Evolutionary conservation across 306 rosid species (phyloP), one percentile per base, ranked within the genome.

Genomic region (Citrullus amarus): DNA sequence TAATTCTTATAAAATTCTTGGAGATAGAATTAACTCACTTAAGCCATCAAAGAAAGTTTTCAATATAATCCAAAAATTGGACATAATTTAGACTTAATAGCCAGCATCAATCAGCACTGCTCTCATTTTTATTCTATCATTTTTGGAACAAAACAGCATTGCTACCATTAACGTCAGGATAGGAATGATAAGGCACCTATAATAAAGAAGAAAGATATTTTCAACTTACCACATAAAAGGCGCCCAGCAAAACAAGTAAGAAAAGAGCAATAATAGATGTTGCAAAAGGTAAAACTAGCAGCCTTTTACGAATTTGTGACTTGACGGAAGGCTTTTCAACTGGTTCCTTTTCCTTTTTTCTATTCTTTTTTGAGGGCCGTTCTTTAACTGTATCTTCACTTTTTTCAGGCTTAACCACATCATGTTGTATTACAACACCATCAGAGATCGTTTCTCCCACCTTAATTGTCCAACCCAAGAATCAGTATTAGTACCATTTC

Each of bases 141-240:
- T 6, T 43, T 13, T 48, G 54, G 54, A 12, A 48, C 3, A 39
- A 70, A 70, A 18, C 76, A 6, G 39, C 13, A 70, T 3, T 13
- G 38, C 12, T 13, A 22, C 44, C 36, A 70, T 70, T 46, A 70
- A 70, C 6, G 54, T 70, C 32, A 13, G 11, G 8, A 44, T 9
- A 44, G 8, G 39, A 36, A 44, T 10, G 50, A 9, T 44, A 44
- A 44, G 36, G 36, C 36, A 39, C 48, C 25, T 15, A 68, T 41
- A 44, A 20, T 9, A 34, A 11, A 72, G 71, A 65, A 82, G 58
- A 57, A 76, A 51, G 76, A 78, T 59, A 76, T 55, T 41, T 61
- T 60, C 76, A 67, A 82, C 66, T 79, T 92, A 96, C 99, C 99
- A 96, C 99, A 89, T 96, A 96, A 92, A 96, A 96, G 84, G 99